These are phyloP conservation scores for Lodderomyces oxycetoniae DNA, from an alignment of 1,139 yeast species.

Conservation along the genomic window DNA sequence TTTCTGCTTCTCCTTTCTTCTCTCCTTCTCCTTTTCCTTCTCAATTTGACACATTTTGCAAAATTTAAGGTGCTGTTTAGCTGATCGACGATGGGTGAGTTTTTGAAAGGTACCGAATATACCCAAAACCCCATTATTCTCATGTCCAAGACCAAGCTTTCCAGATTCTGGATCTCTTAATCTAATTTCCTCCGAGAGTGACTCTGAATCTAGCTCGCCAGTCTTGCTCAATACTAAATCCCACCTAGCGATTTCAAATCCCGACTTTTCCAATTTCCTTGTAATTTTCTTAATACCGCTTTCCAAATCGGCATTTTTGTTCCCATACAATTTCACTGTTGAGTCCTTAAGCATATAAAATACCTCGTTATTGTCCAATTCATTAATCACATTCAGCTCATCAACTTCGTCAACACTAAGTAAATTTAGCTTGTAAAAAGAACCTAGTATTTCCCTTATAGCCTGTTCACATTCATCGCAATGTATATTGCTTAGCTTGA, in stretches of 20 bases:
- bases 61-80: constrained; percentile 25
- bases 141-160: constrained; percentile 6
- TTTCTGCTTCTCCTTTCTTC: constrained; percentile 12
- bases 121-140: constrained; percentile 14
- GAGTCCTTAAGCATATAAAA: constrained; percentile 17
- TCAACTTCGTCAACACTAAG: constrained; percentile 22
- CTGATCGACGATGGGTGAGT: constrained; percentile 9
- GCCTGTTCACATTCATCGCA: constrained; percentile 46
- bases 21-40: neutral
- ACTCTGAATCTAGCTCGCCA: neutral
- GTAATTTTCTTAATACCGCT: constrained; percentile 21
- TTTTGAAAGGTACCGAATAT: constrained; percentile 14
- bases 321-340: constrained; percentile 21
- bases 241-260: constrained; percentile 35
- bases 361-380: constrained; percentile 9
- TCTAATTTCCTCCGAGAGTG: neutral
- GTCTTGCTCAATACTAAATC: constrained; percentile 16
- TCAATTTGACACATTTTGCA: constrained; percentile 29
- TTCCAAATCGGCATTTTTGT: constrained; percentile 11
- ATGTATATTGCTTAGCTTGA: constrained; percentile 44
- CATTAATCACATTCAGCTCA: constrained; percentile 13
- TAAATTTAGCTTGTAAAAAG: constrained; percentile 13
- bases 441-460: constrained; percentile 19
- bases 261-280: constrained; percentile 21
- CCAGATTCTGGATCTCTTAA: constrained; percentile 6